phyloP scores from a whole-genome alignment of 805 yeast genomes.

The Saturnispora ahearnii region DNA sequence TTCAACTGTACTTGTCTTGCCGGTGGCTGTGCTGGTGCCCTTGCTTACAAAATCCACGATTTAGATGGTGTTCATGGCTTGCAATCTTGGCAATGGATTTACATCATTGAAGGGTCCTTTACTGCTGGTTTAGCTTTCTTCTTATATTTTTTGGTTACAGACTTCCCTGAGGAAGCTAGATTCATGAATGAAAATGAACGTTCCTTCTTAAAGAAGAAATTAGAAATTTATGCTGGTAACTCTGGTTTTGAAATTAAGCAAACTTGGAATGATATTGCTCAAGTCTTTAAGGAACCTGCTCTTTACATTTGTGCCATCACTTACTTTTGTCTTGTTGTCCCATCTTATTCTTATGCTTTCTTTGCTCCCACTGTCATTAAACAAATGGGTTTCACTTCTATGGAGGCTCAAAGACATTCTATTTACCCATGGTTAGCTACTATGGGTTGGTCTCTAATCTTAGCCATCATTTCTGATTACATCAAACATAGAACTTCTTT shows the following conservation, averaged over 20 bases:
- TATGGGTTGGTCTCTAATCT: slow-evolving; percentile 52
- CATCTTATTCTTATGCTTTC: slow-evolving; percentile 67
- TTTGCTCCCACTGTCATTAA: slow-evolving; percentile 61
- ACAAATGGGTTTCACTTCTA: slow-evolving; percentile 56
- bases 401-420: slow-evolving; percentile 68
- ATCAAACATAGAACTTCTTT: slow-evolving; percentile 38
- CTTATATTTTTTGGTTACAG: slow-evolving; percentile 44
- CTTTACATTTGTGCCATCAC: slow-evolving; percentile 49
- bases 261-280: slow-evolving; percentile 35
- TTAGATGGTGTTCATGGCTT: slow-evolving; percentile 39
- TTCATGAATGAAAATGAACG: slow-evolving; percentile 45
- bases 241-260: slow-evolving; percentile 43
- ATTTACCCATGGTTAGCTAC: slow-evolving; percentile 81
- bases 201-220: slow-evolving; percentile 45
- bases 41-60: slow-evolving; percentile 55
- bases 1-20: slow-evolving; percentile 66
- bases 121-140: slow-evolving; percentile 28
- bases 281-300: slow-evolving; percentile 51
- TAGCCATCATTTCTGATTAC: slow-evolving; percentile 56
- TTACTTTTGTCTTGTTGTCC: slow-evolving; percentile 59
- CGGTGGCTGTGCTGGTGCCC: slow-evolving; percentile 70
- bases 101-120: slow-evolving; percentile 31
- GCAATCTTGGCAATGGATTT: slow-evolving; percentile 38
- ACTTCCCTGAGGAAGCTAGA: slow-evolving; percentile 63
- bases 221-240: slow-evolving; percentile 41